Percentiles rank a stretch among this genome's conserved stretches.
Conservation (phyloP, 306 rosid genomes). For the Gillenia trifoliata region DNA sequence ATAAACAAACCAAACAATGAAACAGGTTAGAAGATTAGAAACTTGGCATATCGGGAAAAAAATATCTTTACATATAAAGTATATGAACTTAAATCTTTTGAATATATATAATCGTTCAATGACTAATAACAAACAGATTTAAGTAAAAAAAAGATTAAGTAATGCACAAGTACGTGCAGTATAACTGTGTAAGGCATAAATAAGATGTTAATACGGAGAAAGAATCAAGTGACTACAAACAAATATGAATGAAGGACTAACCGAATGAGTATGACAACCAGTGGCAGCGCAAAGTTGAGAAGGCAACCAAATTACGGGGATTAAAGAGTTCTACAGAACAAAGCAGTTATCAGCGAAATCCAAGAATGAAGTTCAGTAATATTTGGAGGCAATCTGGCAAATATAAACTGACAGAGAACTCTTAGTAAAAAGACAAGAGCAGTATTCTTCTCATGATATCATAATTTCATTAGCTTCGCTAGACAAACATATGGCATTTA, state of each 20-base stretch:
- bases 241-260: neutral
- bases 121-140: too few relatives aligned
- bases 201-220: neutral
- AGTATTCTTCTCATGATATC: too few relatives aligned
- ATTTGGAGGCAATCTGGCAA: neutral
- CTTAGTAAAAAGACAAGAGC: neutral
- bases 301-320: neutral
- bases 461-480: too few relatives aligned
- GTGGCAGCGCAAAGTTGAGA: slow-evolving; percentile 1
- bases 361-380: neutral
- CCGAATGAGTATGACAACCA: neutral
- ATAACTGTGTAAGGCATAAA: neutral
- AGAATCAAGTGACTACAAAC: neutral
- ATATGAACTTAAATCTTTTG: too few relatives aligned
- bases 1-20: neutral
- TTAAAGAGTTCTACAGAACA: slow-evolving; percentile 9
- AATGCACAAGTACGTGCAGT: too few relatives aligned
- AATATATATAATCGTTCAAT: too few relatives aligned
- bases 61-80: too few relatives aligned
- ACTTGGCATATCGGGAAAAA: neutral
- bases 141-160: too few relatives aligned
- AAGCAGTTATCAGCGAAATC: slow-evolving; percentile 1
- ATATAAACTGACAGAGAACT: neutral
- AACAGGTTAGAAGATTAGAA: neutral
- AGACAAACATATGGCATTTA: neutral